Evolutionary conservation across 208 protist species (phyloP).

Genomic region (Acanthamoeba sp.): DNA sequence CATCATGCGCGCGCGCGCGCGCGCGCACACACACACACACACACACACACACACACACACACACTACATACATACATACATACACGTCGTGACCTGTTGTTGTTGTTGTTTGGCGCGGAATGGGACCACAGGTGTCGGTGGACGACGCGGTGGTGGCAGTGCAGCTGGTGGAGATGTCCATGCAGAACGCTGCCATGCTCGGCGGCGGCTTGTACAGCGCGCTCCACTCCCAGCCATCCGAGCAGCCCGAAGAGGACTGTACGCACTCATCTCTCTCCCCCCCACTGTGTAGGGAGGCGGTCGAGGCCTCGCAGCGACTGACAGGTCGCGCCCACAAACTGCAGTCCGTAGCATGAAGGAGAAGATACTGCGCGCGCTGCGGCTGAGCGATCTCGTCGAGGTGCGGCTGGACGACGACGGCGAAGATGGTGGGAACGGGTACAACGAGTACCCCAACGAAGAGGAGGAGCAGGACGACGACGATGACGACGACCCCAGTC

Average conservation of each 20-base stretch:
- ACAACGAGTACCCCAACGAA: constrained; percentile 22
- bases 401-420: constrained; percentile 20
- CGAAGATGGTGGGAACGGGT: background rate
- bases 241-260: constrained; percentile 87
- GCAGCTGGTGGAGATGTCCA: constrained; percentile 86
- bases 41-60: constrained; percentile 70
- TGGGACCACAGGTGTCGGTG: constrained; percentile 76
- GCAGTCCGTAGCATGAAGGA: background rate
- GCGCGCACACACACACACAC: constrained; percentile 78
- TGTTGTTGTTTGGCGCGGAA: constrained; percentile 88
- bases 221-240: constrained; percentile 86
- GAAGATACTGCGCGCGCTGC: constrained; percentile 25
- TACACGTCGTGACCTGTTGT: too few species aligned
- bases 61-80: constrained; percentile 91
- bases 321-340: background rate
- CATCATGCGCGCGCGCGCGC: constrained; percentile 91
- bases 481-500: background rate
- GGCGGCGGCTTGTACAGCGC: constrained; percentile 61
- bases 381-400: constrained; percentile 42
- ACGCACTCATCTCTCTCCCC: constrained; percentile 1
- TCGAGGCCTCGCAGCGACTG: constrained; percentile 6
- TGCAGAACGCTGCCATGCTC: constrained; percentile 80
- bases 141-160: constrained; percentile 89
- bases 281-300: constrained; percentile 18
- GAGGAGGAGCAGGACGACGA: constrained; percentile 16